A percentile compares a stretch with the other conserved stretches of the same genome.
phyloP scores from a whole-genome alignment of 495 filamentous ascomycete genomes.

The Daldinia loculata region DNA sequence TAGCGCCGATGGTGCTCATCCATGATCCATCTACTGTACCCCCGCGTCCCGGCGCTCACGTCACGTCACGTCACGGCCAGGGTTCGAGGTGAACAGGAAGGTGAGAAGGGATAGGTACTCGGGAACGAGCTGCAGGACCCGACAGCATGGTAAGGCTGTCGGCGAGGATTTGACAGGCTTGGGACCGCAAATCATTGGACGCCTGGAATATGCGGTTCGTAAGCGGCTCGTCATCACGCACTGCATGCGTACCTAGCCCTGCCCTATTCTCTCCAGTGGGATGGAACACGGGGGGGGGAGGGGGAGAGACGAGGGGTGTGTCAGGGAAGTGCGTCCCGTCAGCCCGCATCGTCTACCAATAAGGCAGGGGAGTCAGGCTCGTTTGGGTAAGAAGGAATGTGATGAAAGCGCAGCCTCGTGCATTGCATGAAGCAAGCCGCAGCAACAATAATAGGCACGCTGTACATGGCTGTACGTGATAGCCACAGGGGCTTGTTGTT shows the following conservation, averaged over 20 bases:
- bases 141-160: constrained; percentile 37
- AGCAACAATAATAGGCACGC: constrained; percentile 5
- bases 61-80: constrained; percentile 29
- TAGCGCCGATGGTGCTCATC: constrained; percentile 12
- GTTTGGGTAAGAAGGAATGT: constrained; percentile 43
- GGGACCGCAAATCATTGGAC: constrained; percentile 27
- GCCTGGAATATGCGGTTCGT: constrained; percentile 21
- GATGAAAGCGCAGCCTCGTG: constrained; percentile 31
- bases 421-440: constrained; percentile 34
- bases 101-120: neutral
- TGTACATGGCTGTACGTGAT: constrained; percentile 11
- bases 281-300: constrained; percentile 20
- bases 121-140: constrained; percentile 36
- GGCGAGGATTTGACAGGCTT: constrained; percentile 20
- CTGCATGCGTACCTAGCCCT: constrained; percentile 26
- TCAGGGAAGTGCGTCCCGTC: constrained; percentile 32
- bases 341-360: constrained; percentile 36
- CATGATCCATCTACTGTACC: constrained; percentile 12
- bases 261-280: constrained; percentile 32
- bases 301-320: constrained; percentile 4
- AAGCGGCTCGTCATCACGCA: constrained; percentile 40
- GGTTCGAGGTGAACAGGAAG: neutral
- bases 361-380: constrained; percentile 21
- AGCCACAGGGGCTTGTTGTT: constrained; percentile 12
- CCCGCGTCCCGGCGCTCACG: constrained; percentile 28